Conservation (phyloP, 2,329 filamentous ascomycete genomes). For the Botrytis byssoidea region DNA sequence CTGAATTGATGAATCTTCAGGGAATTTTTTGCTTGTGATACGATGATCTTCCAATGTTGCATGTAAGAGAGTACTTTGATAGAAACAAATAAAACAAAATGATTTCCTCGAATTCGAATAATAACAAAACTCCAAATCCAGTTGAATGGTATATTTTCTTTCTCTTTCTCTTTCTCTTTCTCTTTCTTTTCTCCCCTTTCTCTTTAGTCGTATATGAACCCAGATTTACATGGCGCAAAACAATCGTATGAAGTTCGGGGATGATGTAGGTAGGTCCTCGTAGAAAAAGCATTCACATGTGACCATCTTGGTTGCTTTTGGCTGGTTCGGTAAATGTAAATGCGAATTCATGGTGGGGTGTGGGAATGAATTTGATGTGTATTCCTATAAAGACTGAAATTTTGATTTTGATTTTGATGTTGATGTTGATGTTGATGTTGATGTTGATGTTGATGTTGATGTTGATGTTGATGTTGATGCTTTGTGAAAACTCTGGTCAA, state of each 20-base stretch:
- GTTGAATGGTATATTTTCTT: background rate
- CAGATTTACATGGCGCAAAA: constrained; percentile 10
- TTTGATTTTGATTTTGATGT: background rate
- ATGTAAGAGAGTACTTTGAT: background rate
- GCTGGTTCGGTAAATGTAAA: constrained; percentile 11
- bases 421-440: too few relatives aligned
- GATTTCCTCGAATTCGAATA: background rate
- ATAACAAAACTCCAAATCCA: background rate
- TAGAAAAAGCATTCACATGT: constrained; percentile 13
- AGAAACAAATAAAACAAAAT: background rate
- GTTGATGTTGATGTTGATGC: too few relatives aligned
- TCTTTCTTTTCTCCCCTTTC: background rate
- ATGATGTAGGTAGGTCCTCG: background rate
- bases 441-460: too few relatives aligned
- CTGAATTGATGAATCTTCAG: background rate
- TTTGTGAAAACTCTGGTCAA: background rate
- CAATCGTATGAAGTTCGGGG: background rate
- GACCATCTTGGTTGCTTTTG: constrained; percentile 13
- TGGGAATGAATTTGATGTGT: background rate
- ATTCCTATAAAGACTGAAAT: background rate
- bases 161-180: background rate
- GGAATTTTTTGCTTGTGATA: constrained; percentile 20
- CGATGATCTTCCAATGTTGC: background rate
- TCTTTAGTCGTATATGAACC: background rate
- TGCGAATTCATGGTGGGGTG: background rate